These are phyloP conservation scores for Candida parachauliodes DNA, from an alignment of 805 yeast genomes.

Conservation along the genomic window DNA sequence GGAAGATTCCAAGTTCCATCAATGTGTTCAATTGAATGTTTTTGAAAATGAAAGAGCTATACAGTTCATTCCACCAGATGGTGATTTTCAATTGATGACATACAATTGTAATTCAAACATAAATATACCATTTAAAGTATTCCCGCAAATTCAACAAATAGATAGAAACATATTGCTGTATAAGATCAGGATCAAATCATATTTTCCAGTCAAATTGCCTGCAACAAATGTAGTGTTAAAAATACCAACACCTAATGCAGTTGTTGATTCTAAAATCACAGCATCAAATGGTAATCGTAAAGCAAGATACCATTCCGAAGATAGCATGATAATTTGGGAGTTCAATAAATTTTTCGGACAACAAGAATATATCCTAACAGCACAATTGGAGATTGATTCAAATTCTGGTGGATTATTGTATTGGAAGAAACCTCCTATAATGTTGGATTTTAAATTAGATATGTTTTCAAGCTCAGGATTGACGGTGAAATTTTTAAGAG, in stretches of 20 bases:
- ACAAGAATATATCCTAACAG: constrained; percentile 57
- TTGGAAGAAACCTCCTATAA: constrained; percentile 77
- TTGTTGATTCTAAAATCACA: constrained; percentile 24
- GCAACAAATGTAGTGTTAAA: constrained; percentile 63
- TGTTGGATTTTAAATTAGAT: constrained; percentile 61
- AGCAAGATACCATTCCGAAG: constrained; percentile 64
- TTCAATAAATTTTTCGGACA: constrained; percentile 66
- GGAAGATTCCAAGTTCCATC: constrained; percentile 82
- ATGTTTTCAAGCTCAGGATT: constrained; percentile 79
- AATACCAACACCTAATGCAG: constrained; percentile 62
- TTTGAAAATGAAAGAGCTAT: constrained; percentile 65
- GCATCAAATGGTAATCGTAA: constrained; percentile 65
- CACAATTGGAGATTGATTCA: constrained; percentile 42
- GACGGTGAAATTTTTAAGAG: constrained; percentile 66
- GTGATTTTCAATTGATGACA: constrained; percentile 77
- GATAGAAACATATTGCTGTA: constrained; percentile 50
- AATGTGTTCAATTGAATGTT: constrained; percentile 71
- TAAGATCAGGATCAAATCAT: constrained; percentile 58
- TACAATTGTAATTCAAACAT: constrained; percentile 51
- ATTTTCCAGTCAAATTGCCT: constrained; percentile 51
- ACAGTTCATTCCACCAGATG: constrained; percentile 83
- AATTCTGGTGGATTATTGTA: constrained; percentile 13
- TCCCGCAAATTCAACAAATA: constrained; percentile 47
- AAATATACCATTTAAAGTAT: constrained; percentile 66
- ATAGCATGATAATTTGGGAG: constrained; percentile 64